Base-by-base conservation (phyloP, 2,329 filamentous ascomycete genomes). In the Sclerotinia sclerotiorum region DNA sequence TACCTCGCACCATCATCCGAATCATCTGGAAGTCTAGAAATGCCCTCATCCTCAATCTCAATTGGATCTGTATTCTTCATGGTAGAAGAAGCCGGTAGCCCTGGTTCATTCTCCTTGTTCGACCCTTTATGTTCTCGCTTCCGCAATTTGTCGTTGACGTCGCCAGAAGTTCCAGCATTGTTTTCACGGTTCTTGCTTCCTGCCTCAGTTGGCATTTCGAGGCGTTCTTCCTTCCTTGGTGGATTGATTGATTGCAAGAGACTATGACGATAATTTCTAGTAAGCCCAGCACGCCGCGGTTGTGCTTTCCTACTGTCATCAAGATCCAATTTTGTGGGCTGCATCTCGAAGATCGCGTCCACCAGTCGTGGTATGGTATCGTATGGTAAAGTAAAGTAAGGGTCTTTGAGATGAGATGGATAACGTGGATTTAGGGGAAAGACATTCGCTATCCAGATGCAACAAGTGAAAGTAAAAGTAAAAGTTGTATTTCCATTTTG, bases 321-420 rank as follows among this genome's bases (percentile, higher is more conserved):
- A 42, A 69, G 67, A 35, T 60, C 49, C 24, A 69, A 67, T 27
- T 52, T 42, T 19, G 51, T 58, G 13, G 54, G 27, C 24, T 51
- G 32, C 66, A 68, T 68, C 29, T 64, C 35, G 32, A 42, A 24
- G 46, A 55, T 49, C 62, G 67, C 55, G 63, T 69, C 62, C n/a
- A n/a, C n/a, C n/a, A n/a, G n/a, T n/a, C 5, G 29, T 29, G 29
- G 35, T 35, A 35, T 35, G 35, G 46, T 61, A 29, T 54, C 21
- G 44, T 51, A 39, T 19, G 42, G 44, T n/a, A 32, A 44, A n/a
- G 57, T 35, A 35, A 61, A 29, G 56, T 29, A 29, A 44, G 46
- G 46, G n/a, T 13, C 35, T 24, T 17, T 24, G 29, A 49, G 15
- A 19, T 27, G 29, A 62, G 44, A 39, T 19, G 7, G 44, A 46